phyloP scores from a whole-genome alignment of 2,329 filamentous ascomycete species.

The Sclerotinia minor region DNA sequence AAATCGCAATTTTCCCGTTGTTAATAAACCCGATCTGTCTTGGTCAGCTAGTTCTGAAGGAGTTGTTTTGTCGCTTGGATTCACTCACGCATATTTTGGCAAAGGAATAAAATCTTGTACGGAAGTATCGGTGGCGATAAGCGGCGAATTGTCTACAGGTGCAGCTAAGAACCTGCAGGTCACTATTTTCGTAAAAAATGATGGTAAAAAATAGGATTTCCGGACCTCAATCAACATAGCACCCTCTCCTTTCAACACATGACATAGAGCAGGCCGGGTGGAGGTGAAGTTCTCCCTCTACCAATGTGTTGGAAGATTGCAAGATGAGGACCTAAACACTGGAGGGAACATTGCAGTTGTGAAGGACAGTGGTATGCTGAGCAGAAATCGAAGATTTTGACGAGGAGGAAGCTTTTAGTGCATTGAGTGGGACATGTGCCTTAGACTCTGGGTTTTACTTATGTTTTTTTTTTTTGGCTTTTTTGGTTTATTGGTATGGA shows the following conservation, averaged over 20 bases:
- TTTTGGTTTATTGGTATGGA: too few species aligned
- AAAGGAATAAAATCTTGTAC: neutral
- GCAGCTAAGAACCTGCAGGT: neutral
- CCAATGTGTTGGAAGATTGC: neutral
- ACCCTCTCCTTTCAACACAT: neutral
- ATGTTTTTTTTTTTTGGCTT: too few species aligned
- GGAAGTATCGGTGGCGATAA: neutral
- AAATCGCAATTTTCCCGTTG: slow-evolving; percentile 10
- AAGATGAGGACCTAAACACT: neutral
- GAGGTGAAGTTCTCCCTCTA: neutral
- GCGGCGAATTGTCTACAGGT: neutral
- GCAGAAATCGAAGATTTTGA: neutral
- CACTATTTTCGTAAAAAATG: neutral
- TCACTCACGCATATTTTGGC: neutral
- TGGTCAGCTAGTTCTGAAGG: neutral
- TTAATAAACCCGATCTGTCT: neutral
- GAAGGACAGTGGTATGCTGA: neutral
- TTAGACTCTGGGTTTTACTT: too few species aligned
- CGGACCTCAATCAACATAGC: neutral
- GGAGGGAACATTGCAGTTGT: too few species aligned
- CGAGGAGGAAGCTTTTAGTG: neutral
- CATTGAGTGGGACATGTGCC: neutral
- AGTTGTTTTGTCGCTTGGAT: neutral
- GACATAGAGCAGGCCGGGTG: neutral
- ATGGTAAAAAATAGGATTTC: neutral